Evolutionary conservation across 2,329 filamentous ascomycete genomes (phyloP).

Genomic region (Fusarium domesticum): DNA sequence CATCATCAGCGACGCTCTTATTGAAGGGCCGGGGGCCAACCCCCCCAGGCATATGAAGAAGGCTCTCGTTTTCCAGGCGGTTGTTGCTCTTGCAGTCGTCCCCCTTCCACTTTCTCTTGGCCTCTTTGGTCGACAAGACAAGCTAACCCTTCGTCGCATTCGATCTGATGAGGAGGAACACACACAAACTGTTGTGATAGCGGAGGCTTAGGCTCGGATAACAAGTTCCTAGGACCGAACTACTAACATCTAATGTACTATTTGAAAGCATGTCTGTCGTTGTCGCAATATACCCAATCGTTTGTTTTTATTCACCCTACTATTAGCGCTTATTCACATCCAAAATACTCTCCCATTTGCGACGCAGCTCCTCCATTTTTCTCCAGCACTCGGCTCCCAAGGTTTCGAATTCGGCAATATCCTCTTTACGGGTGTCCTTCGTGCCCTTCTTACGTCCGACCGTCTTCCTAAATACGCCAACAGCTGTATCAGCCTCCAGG

Average conservation of each 20-base stretch:
- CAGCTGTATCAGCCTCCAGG: conserved; percentile 41
- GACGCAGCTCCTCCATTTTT: conserved; percentile 68
- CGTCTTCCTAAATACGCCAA: conserved; percentile 48
- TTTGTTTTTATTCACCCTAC: conserved; percentile 7
- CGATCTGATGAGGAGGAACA: conserved; percentile 39
- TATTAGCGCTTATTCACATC: conserved; percentile 14
- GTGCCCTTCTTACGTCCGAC: conserved; percentile 59
- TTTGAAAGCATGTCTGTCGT: conserved; percentile 10
- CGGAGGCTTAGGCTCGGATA: conserved; percentile 7
- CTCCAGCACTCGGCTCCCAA: conserved; percentile 61
- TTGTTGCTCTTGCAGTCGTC: conserved; percentile 61
- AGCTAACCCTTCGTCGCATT: conserved; percentile 50
- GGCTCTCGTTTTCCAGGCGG: conserved; percentile 75
- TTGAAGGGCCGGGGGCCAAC: conserved; percentile 46
- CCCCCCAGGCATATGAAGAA: conserved; percentile 71
- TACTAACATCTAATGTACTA: conserved; percentile 1
- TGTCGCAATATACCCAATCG: conserved; percentile 25
- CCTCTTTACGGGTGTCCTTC: conserved; percentile 58
- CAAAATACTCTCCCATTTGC: conserved; percentile 56
- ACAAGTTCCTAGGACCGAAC: neutral
- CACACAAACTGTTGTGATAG: conserved; percentile 17
- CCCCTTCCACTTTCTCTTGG: conserved; percentile 69
- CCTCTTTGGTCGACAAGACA: conserved; percentile 59
- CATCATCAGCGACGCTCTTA: conserved; percentile 74
- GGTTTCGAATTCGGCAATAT: conserved; percentile 59